A percentile compares a stretch with the other conserved stretches of the same genome.
These are phyloP conservation scores for Candida dendrica DNA, from an alignment of 805 yeast genomes.

Conservation along the genomic window DNA sequence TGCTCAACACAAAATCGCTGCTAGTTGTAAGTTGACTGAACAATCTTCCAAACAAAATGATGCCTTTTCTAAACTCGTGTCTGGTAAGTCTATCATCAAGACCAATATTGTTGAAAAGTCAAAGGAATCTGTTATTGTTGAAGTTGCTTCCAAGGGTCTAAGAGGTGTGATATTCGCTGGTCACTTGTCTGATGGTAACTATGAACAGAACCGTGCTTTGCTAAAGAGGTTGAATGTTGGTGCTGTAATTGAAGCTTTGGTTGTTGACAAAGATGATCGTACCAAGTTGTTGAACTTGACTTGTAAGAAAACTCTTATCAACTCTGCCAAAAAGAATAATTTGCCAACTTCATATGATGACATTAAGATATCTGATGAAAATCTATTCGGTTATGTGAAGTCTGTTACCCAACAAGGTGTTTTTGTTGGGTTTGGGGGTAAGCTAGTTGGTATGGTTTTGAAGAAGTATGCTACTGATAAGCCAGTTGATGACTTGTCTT, in stretches of 20 bases:
- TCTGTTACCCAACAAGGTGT: constrained; percentile 76
- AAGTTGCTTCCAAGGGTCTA: constrained; percentile 37
- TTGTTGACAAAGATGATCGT: constrained; percentile 59
- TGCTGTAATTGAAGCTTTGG: constrained; percentile 46
- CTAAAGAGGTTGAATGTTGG: constrained; percentile 63
- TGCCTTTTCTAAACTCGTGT: constrained; percentile 37
- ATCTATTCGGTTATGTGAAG: constrained; percentile 67
- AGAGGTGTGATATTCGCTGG: constrained; percentile 70
- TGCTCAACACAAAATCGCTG: constrained; percentile 49
- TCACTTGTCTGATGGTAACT: constrained; percentile 71
- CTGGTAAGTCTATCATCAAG: constrained; percentile 56
- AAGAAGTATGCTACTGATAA: constrained; percentile 61
- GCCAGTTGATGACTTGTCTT: constrained; percentile 43
- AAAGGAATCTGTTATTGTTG: constrained; percentile 66
- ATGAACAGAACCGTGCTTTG: constrained; percentile 61
- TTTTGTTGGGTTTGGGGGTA: constrained; percentile 75
- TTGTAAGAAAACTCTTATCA: constrained; percentile 58
- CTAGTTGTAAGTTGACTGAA: constrained; percentile 65
- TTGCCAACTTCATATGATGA: constrained; percentile 61
- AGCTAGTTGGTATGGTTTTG: constrained; percentile 75
- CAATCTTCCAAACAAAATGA: constrained; percentile 41
- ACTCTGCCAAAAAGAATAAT: constrained; percentile 44
- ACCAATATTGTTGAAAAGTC: constrained; percentile 67
- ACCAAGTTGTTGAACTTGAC: constrained; percentile 57
- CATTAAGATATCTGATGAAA: constrained; percentile 37